phyloP scores from a whole-genome alignment of 2,329 filamentous ascomycete genomes.

The Fusarium irregulare region DNA sequence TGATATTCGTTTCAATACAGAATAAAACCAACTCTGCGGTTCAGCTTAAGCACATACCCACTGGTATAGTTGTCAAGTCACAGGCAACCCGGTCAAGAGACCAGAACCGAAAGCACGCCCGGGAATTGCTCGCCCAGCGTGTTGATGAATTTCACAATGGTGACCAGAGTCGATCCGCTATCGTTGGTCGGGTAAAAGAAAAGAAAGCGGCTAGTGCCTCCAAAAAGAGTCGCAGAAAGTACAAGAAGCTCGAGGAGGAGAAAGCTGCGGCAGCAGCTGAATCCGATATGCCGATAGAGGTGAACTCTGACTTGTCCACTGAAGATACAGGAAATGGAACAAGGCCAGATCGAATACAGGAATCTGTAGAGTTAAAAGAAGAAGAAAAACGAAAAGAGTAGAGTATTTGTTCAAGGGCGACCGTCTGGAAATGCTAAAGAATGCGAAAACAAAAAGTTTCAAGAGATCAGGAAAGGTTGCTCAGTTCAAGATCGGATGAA shows the following conservation, averaged over 20 bases:
- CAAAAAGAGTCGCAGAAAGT: constrained; percentile 88
- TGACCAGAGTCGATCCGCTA: constrained; percentile 70
- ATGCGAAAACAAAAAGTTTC: neutral
- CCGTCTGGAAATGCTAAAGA: neutral
- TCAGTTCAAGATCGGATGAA: neutral
- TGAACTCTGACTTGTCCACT: neutral
- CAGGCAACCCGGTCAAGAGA: constrained; percentile 89
- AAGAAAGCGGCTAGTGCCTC: constrained; percentile 79
- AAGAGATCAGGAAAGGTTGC: neutral
- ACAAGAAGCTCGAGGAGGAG: constrained; percentile 69
- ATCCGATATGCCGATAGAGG: neutral
- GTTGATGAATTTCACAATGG: constrained; percentile 80
- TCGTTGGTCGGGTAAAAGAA: constrained; percentile 71
- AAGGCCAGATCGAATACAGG: neutral
- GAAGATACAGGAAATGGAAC: neutral
- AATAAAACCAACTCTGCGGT: constrained; percentile 98
- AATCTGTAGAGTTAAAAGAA: neutral
- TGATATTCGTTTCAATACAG: constrained; percentile 52
- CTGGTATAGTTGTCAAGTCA: constrained; percentile 92
- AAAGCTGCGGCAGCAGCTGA: constrained; percentile 45
- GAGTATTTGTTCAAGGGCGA: neutral
- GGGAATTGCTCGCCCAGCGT: constrained; percentile 78
- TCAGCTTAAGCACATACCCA: constrained; percentile 89
- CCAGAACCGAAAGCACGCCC: constrained; percentile 88
- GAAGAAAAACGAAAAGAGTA: neutral